phyloP scores from a whole-genome alignment of 371 early-diverging fungal species.

The Mortierella sp. region DNA sequence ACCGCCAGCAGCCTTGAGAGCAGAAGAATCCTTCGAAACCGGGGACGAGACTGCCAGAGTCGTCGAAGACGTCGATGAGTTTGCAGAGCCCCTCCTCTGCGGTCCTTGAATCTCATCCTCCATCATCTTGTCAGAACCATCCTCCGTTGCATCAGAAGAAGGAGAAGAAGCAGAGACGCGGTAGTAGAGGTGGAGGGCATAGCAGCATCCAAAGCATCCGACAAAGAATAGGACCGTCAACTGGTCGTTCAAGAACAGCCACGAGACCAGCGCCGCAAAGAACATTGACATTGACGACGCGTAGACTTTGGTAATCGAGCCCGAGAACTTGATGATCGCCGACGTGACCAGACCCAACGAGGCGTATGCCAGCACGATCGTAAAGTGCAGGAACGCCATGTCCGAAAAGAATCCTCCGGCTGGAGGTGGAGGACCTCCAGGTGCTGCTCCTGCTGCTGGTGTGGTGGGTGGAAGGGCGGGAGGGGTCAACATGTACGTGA shows the following conservation, averaged over 20 bases:
- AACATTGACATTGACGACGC: constrained; percentile 59
- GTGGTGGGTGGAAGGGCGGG: not conserved
- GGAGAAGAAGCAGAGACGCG: constrained; percentile 12
- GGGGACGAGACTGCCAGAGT: constrained; percentile 21
- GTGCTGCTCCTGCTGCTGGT: not conserved
- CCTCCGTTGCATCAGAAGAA: not conserved
- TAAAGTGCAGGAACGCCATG: constrained; percentile 45
- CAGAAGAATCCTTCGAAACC: not conserved
- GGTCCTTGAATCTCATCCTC: not conserved
- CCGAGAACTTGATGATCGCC: constrained; percentile 60
- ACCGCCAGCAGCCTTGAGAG: not conserved
- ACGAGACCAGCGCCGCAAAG: constrained; percentile 56
- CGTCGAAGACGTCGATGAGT: constrained; percentile 17
- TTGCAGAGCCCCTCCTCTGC: constrained; percentile 9
- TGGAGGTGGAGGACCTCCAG: not conserved
- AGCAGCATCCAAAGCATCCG: constrained; percentile 55
- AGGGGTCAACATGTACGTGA: constrained; percentile 38
- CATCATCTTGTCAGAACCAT: not conserved
- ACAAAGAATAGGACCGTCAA: constrained; percentile 48
- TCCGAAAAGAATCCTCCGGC: constrained; percentile 44
- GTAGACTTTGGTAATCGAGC: constrained; percentile 58
- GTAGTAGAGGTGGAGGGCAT: constrained; percentile 50
- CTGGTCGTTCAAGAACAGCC: constrained; percentile 45
- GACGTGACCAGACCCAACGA: constrained; percentile 57
- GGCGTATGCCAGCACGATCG: constrained; percentile 47